These are phyloP conservation scores for Fonsecaea pedrosoi DNA, from an alignment of 2,329 filamentous ascomycete species.

Conservation along the genomic window DNA sequence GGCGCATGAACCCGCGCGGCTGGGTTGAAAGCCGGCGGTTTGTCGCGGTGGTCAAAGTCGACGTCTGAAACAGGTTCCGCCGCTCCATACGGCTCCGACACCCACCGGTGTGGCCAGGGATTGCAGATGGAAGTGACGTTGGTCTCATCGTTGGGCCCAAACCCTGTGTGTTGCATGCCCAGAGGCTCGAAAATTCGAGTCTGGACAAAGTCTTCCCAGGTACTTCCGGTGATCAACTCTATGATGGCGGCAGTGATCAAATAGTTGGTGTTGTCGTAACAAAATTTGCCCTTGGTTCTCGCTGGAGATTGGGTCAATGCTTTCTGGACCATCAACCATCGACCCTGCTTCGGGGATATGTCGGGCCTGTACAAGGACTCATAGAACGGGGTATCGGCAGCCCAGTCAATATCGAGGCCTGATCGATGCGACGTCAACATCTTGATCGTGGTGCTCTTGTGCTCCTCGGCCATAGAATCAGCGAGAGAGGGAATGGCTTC, in stretches of 20 bases:
- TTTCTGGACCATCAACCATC: neutral
- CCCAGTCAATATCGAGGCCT: slow-evolving; percentile 9
- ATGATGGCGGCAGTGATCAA: slow-evolving; percentile 20
- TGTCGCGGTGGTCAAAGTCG: slow-evolving; percentile 5
- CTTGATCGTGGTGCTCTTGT: slow-evolving; percentile 6
- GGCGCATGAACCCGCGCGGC: slow-evolving; percentile 6
- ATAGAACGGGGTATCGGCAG: slow-evolving; percentile 3
- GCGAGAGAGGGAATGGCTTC: slow-evolving; percentile 9
- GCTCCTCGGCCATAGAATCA: slow-evolving; percentile 3
- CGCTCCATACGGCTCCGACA: neutral
- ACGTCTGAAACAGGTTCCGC: neutral
- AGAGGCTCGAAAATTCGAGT: slow-evolving; percentile 9
- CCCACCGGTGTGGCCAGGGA: slow-evolving; percentile 11
- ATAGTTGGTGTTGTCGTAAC: slow-evolving; percentile 20
- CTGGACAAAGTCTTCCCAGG: slow-evolving; percentile 3
- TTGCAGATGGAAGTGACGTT: slow-evolving; percentile 11
- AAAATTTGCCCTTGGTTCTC: slow-evolving; percentile 9
- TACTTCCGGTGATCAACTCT: neutral
- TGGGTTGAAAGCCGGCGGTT: slow-evolving; percentile 9
- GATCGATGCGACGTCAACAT: slow-evolving; percentile 15
- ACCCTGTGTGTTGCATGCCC: neutral
- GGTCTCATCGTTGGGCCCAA: slow-evolving; percentile 6
- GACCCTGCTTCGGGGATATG: neutral
- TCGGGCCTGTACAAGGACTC: slow-evolving; percentile 4
- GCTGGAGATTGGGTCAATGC: neutral